Evolutionary conservation across 2,329 filamentous ascomycete species (phyloP), one percentile per base, ranked within the genome.

Genomic region (Boeremia lycopersici): DNA sequence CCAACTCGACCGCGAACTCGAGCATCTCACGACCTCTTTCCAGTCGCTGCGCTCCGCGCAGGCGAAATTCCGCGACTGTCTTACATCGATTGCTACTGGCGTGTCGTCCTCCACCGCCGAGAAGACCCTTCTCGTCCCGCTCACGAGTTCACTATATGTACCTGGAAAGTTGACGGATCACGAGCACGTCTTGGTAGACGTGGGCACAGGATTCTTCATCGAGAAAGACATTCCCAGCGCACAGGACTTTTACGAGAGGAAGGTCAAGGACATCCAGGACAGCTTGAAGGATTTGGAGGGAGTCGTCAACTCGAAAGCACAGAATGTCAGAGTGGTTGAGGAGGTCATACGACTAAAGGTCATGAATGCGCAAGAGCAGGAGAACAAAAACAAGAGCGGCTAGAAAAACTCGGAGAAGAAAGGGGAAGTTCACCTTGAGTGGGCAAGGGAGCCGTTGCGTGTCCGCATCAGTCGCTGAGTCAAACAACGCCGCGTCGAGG

Each of bases 71-170:
- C 85, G 86, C 51, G 93, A 98, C 71, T 99, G 95, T 69, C 83
- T 96, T 31, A 84, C 84, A 45, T 91, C 89, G 47, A 90, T 99
- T 60, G 80, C 84, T 17, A 78, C 79, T 19, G 86, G 86, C 1
- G 77, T 87, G 19, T 72, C 65, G 51, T 73, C 72, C 4, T 68
- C 72, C 35, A 66, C 74, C 30, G 61, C 61, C 33, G 75, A 81
- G 77, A 84, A 83, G 67, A 77, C 80, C 7, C 89, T 98, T 42
- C 84, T 99, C 17, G 91, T 99, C n/a, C 95, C 96, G 0, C 78
- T 99, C 59, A 99, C 95, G 11, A 95, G 90, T 67, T 97, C 93
- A 0, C 84, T 99, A 28, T 99, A 99, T 76, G 93, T 99, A 13
- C 89, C 89, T 25, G 96, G 93, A 29, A 87, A 84, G 34, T 81